Percentiles rank a stretch among this genome's conserved stretches.
Evolutionary conservation across 257 asterid genomes (phyloP).

Genomic region (Solanum dulcamara): DNA sequence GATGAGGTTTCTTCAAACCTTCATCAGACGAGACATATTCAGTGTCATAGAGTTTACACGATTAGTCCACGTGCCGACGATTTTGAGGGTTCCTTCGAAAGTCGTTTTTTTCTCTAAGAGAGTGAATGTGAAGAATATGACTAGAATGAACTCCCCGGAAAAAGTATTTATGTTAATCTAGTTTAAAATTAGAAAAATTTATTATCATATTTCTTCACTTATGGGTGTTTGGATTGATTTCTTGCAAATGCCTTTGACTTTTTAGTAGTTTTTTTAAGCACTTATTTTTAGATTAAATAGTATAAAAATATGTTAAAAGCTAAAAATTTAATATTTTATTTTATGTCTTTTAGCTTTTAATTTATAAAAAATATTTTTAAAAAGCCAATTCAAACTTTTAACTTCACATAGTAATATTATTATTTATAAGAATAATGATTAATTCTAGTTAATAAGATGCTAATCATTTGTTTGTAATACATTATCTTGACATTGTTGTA

Average conservation of each 20-base stretch:
- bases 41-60: neutral
- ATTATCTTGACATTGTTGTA: neutral
- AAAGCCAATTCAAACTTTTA: too few species aligned
- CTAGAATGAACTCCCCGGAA: neutral
- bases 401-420: neutral
- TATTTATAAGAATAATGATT: neutral
- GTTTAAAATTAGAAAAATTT: neutral
- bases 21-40: neutral
- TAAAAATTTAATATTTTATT: too few species aligned
- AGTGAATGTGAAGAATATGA: too few species aligned
- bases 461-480: too few species aligned
- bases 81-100: too few species aligned
- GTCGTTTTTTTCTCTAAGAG: too few species aligned
- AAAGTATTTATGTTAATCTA: too few species aligned
- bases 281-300: neutral
- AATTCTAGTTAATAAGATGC: neutral
- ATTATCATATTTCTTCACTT: neutral
- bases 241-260: neutral
- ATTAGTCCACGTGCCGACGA: neutral
- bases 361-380: too few species aligned
- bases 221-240: neutral
- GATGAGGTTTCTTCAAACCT: neutral
- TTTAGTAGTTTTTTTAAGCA: too few species aligned
- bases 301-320: neutral
- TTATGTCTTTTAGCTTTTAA: neutral